Evolutionary conservation across 768 basidiomycete species (phyloP).

Genomic region (Hemileccinum rubropunctum): DNA sequence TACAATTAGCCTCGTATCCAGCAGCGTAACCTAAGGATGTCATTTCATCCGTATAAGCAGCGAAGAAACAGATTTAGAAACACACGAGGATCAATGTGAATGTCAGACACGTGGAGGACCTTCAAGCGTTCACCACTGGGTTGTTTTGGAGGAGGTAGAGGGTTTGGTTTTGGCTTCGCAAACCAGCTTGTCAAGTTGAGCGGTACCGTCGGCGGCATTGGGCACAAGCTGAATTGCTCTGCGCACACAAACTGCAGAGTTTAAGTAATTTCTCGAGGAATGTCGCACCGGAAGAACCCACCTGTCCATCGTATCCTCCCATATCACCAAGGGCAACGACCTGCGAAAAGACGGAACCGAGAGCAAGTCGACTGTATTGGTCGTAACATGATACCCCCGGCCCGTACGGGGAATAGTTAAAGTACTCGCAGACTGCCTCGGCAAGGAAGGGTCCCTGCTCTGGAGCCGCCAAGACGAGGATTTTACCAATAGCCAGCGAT

Average conservation of each 20-base stretch:
- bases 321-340: conserved; percentile 46
- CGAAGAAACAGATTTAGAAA: neutral
- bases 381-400: conserved; percentile 29
- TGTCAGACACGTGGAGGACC: conserved; percentile 48
- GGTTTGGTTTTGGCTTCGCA: conserved; percentile 48
- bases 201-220: conserved; percentile 38
- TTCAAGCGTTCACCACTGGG: conserved; percentile 46
- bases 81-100: conserved; percentile 51
- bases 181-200: conserved; percentile 50
- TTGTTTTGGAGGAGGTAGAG: conserved; percentile 39
- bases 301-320: conserved; percentile 51
- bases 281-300: conserved; percentile 6
- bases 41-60: neutral
- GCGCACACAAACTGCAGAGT: conserved; percentile 33
- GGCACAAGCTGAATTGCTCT: conserved; percentile 34
- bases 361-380: conserved; percentile 33
- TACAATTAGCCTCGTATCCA: conserved; percentile 71
- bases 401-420: conserved; percentile 30
- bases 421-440: conserved; percentile 42
- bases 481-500: conserved; percentile 38
- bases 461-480: conserved; percentile 42
- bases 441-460: conserved; percentile 41
- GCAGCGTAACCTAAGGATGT: conserved; percentile 53
- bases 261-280: neutral
- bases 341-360: conserved; percentile 46